Evolutionary conservation across 306 rosid genomes (phyloP).

Genomic region (Ceratonia siliqua): DNA sequence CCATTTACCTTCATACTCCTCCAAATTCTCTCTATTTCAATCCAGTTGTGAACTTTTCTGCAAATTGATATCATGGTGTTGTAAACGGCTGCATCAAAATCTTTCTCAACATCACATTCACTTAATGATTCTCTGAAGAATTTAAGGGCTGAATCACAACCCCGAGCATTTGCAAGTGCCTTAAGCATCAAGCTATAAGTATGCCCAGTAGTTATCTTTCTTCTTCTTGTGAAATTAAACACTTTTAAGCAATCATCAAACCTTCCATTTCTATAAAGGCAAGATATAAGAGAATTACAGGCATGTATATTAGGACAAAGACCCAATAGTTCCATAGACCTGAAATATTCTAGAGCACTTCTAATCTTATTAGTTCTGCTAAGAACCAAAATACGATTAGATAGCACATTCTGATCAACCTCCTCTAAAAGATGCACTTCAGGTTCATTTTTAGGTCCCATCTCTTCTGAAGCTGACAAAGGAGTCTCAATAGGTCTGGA

Average conservation of each 20-base stretch:
- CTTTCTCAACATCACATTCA: constrained; percentile 46
- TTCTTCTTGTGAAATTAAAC: constrained; percentile 53
- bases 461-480: constrained; percentile 31
- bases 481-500: constrained; percentile 27
- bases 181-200: constrained; percentile 77
- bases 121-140: constrained; percentile 56
- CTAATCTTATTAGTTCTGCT: constrained; percentile 74
- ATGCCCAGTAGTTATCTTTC: constrained; percentile 63
- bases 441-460: constrained; percentile 33
- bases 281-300: constrained; percentile 74
- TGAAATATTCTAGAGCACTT: constrained; percentile 74
- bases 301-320: constrained; percentile 76
- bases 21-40: constrained; percentile 79
- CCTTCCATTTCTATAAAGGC: constrained; percentile 71
- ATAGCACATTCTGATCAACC: constrained; percentile 59
- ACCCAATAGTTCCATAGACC: constrained; percentile 71
- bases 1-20: constrained; percentile 64
- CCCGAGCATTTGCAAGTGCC: constrained; percentile 55
- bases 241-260: constrained; percentile 64
- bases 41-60: constrained; percentile 65
- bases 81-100: constrained; percentile 70
- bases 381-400: constrained; percentile 73
- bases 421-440: constrained; percentile 63
- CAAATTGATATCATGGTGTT: constrained; percentile 83
- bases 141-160: constrained; percentile 54